Base-by-base conservation (phyloP, 83 land plant genomes). In the Picea abies region DNA sequence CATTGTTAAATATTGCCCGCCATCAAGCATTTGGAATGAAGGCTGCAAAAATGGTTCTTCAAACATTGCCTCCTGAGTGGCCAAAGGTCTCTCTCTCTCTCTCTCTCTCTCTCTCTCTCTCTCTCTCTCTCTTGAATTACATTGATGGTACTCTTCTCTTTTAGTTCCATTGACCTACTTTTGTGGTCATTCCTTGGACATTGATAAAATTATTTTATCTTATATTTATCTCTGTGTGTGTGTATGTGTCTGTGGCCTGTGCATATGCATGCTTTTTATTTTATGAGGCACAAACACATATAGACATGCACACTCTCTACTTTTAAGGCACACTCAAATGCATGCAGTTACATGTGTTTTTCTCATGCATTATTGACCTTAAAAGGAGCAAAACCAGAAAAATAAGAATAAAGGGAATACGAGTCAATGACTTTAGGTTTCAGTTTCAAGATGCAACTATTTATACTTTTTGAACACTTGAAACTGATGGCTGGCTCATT, bases 1-100 rank as follows among this genome's bases (percentile, higher is more conserved):
- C 64, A 47, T 83, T 94, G 58, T 65, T 94, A 84, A 94, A 94
- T 69, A 79, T 37, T 70, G 96, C 93, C 61, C 91, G 96, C 22
- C 96, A 94, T 78, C 83, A 81, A 65, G 96, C 96, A 82, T 94
- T 94, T 86, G 96, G 96, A 37, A 25, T 65, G 56, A 88, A 89
- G 81, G 94, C 96, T 72, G 93, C 96, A 35, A 71, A 79, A 81
- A 79, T 92, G 84, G 93, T 90, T 73, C 78, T 89, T 7, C 29
- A 78, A 60, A 79, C 73, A 66, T 77, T 76, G 65, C 75, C 69
- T 16, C 68, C 23, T 64, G 82, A 85, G 63, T 85, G 84, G 90
- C 90, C 83, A 52, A 62, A 92, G 91, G 94, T 92, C 52, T 39
- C 23, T 71, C 73, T 70, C 39, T 35, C 32, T 71, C 73, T 70